Evolutionary conservation across 176 grass and related monocot genomes (phyloP).

Genomic region (Oropetium thomaeum): DNA sequence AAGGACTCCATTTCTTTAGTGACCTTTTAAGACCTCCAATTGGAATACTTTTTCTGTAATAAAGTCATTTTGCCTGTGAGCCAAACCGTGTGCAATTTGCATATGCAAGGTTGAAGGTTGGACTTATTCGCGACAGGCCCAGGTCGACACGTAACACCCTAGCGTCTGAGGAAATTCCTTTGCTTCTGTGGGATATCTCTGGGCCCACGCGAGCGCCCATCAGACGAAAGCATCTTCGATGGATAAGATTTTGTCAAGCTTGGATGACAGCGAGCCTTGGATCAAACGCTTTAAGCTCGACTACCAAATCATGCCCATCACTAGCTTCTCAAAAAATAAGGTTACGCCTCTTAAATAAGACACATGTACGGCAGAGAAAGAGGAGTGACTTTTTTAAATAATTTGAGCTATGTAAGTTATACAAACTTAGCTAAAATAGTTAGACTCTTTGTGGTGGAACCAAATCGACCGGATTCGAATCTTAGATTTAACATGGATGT

Average conservation of each 20-base stretch:
- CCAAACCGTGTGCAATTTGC: not conserved
- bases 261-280: not conserved
- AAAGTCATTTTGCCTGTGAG: not conserved
- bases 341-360: too few species aligned
- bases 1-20: too few species aligned
- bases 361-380: too few species aligned
- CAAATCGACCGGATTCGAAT: too few species aligned
- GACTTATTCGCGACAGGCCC: not conserved
- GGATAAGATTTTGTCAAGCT: not conserved
- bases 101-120: too few species aligned
- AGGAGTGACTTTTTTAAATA: too few species aligned
- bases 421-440: too few species aligned
- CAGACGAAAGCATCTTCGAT: not conserved
- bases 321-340: not conserved
- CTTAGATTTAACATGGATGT: too few species aligned
- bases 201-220: not conserved
- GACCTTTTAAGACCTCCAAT: too few species aligned
- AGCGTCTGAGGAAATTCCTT: not conserved
- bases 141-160: not conserved
- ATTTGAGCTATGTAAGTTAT: too few species aligned
- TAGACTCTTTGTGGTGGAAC: too few species aligned
- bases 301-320: not conserved
- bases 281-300: not conserved
- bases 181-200: not conserved
- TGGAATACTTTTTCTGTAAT: too few species aligned